Percentiles rank a stretch among this genome's conserved stretches.
phyloP scores from a whole-genome alignment of 345 rosid genomes.

The Eucalyptus regnans region DNA sequence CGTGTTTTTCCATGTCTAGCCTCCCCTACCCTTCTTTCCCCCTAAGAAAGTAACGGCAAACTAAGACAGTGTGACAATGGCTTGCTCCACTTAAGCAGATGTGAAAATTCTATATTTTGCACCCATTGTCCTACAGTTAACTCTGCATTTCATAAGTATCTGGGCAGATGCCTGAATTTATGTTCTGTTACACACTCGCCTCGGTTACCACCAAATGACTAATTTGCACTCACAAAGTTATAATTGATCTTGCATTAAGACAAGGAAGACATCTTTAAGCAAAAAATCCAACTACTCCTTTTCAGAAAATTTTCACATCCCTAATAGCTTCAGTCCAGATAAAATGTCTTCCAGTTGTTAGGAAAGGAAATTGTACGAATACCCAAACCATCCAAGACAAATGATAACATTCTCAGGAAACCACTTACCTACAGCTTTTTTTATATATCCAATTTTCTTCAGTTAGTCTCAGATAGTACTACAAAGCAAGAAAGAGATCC shows the following conservation, averaged over 20 bases:
- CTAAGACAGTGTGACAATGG: not conserved
- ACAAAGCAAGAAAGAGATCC: not conserved
- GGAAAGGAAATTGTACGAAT: not conserved
- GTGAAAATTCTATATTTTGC: not conserved
- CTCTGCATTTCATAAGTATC: not conserved
- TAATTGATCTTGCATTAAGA: not conserved
- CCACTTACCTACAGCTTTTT: not conserved
- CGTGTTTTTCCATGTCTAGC: not conserved
- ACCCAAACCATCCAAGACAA: not conserved
- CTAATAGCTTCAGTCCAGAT: not conserved
- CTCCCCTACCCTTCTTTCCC: not conserved
- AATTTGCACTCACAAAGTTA: not conserved
- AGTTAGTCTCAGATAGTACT: not conserved
- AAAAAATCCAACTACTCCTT: not conserved
- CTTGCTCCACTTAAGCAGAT: not conserved
- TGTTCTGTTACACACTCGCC: not conserved
- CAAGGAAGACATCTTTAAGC: not conserved
- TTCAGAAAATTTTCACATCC: not conserved
- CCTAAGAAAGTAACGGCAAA: not conserved
- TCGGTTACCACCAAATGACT: not conserved
- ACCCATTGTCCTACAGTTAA: not conserved
- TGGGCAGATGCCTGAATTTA: not conserved
- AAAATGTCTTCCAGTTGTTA: not conserved
- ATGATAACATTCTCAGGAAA: not conserved
- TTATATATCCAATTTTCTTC: not conserved